Evolutionary conservation across 257 asterid species (phyloP), one percentile per base, ranked within the genome.

Genomic region (Eustoma russellianum): DNA sequence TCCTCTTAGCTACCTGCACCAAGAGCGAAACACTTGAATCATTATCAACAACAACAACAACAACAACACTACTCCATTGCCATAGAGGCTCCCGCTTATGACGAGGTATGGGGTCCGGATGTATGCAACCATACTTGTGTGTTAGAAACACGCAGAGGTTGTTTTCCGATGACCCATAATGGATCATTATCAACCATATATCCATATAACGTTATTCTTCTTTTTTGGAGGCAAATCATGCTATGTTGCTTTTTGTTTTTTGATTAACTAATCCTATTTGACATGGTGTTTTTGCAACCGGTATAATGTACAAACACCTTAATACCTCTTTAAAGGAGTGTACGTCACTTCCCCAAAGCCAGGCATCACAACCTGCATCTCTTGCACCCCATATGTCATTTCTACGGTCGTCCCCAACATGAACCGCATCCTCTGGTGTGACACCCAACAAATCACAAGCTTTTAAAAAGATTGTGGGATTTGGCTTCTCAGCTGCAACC

Each of bases 401-500:
- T 70, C 97, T 88, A 14, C 99, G 83, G 63, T 92, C 97, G 73
- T 92, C 99, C 33, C 99, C 99, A 41, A 92, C 94, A 63, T 92
- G 99, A 52, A 92, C 97, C 33, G 79, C 99, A 70, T 88, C 97
- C 68, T 88, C 99, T 2, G 95, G 93, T 56, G 83, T 76, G 43
- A 92, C 94, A 45, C 89, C 97, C 81, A 92, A 63, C 41, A 75
- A 73, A 33, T 92, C 99, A 14, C 97, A 92, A 69, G 99, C 99
- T 77, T 92, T 92, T 55, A 92, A 56, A 65, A 92, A 92, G 59
- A 92, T 88, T 51, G 70, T 88, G 49, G 99, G 99, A 72, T 92
- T 92, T 19, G 97, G 99, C 64, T 92, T 92, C 88, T 92, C 97
- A n/a, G 95, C 99, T 68, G 71, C 95, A 40, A 92, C 97, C 99